Base-by-base conservation (phyloP, 192 early-diverging fungal species). In the Neocallimastix lanati region DNA sequence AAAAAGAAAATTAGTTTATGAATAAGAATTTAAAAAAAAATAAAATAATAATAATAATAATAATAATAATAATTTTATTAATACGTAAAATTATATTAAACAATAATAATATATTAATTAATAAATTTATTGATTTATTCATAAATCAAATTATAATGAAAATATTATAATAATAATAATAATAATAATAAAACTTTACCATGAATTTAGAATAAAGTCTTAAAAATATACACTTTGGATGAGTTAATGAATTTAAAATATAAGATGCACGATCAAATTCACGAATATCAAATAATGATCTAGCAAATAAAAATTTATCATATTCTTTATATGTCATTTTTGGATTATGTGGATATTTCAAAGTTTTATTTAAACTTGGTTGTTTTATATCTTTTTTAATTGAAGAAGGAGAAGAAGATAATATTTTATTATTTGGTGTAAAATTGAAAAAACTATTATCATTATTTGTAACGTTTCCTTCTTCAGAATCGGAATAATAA, bases 201-300 rank as follows among this genome's bases (percentile, higher is more conserved):
- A 96, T 83, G 82, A 88, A 95, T 82, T 84, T 89, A 16, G 94
- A 83, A 82, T 97, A 97, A 25, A 94, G 83, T 80, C 90, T 83
- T n/a, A 96, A 83, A 84, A 96, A 97, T 77, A 84, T 79, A 5
- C 90, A 87, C 76, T 88, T 86, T 14, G 86, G 82, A 28, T 88
- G 85, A 5, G 14, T 7, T 29, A 77, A 36, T 27, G 58, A 77
- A 79, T 76, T 33, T 67, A 80, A 81, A 85, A 1, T 25, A 76
- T 79, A 76, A 25, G 88, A 84, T 28, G 87, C 90, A 12, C 90
- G 87, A 81, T 93, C 91, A 80, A 88, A 92, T 80, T 95, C 91
- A 78, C 90, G 87, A 67, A 91, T 80, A 28, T 93, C 91, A 80
- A 94, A 95, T 29, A 91, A 89, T 16, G 92, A 82, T 81, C 92